Conservation (phyloP, 192 early-diverging fungal genomes). For the Coemansia sp. region DNA sequence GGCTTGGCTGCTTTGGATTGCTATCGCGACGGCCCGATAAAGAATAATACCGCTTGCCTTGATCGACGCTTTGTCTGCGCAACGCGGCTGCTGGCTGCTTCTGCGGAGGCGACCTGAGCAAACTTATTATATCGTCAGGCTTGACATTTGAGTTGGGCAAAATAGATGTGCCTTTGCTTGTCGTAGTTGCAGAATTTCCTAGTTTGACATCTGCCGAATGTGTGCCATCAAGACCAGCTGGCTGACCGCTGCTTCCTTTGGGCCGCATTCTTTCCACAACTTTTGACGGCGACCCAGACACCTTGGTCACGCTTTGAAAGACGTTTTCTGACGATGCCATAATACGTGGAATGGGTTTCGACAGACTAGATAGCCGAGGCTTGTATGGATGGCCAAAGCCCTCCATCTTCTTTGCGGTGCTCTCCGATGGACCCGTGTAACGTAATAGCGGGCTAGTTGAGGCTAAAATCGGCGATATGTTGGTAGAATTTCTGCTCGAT, state of each 20-base stretch:
- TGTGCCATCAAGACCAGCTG: background rate
- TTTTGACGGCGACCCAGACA: background rate
- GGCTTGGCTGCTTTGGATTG: conserved; percentile 2
- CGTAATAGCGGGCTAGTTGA: background rate
- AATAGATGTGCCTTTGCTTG: background rate
- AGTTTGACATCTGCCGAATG: background rate
- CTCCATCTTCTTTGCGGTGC: conserved; percentile 7
- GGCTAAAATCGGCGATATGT: background rate
- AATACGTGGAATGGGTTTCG: background rate
- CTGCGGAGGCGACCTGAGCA: background rate
- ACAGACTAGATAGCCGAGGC: conserved; percentile 1
- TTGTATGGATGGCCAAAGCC: conserved; percentile 15
- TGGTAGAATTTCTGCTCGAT: background rate
- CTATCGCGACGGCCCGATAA: conserved; percentile 7
- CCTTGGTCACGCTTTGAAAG: conserved; percentile 1
- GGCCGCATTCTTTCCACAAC: conserved; percentile 21
- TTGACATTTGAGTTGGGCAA: background rate
- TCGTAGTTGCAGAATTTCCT: too few relatives aligned
- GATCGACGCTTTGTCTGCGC: background rate
- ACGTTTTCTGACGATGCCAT: background rate
- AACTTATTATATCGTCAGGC: background rate
- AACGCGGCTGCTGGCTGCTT: background rate
- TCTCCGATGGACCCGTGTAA: background rate
- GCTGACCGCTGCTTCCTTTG: background rate
- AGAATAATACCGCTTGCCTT: background rate